Conservation (phyloP, 768 basidiomycete genomes). For the Kwoniella bestiolae region DNA sequence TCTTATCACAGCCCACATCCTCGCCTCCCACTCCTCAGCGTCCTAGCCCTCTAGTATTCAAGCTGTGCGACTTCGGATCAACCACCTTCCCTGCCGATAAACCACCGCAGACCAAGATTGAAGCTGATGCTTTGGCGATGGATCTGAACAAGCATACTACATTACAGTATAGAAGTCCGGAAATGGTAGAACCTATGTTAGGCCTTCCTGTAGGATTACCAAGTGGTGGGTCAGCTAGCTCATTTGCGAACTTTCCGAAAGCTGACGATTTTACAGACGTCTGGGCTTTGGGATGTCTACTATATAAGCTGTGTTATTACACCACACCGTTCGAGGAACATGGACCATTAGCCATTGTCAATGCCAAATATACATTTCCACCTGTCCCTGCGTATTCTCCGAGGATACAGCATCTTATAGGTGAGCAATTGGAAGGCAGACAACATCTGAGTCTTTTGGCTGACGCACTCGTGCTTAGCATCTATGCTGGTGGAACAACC, state of each 20-base stretch:
- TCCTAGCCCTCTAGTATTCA: conserved; percentile 79
- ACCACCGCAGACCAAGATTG: conserved; percentile 76
- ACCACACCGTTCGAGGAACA: conserved; percentile 99
- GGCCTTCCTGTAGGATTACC: conserved; percentile 55
- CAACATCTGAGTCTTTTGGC: conserved; percentile 1
- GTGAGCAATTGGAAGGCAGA: too few species aligned
- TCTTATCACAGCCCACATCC: conserved; percentile 63
- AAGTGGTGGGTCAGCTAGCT: conserved; percentile 41
- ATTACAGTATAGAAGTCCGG: conserved; percentile 95
- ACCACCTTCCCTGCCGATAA: conserved; percentile 72
- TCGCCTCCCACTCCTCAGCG: conserved; percentile 60
- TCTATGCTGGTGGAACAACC: conserved; percentile 95
- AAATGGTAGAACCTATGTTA: conserved; percentile 79
- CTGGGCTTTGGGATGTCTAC: conserved; percentile 94
- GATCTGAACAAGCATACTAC: conserved; percentile 96
- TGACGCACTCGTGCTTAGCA: conserved; percentile 60
- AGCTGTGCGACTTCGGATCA: conserved; percentile 97
- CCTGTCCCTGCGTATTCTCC: conserved; percentile 84
- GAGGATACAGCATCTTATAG: conserved; percentile 79
- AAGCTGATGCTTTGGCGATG: conserved; percentile 82
- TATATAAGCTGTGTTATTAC: conserved; percentile 99
- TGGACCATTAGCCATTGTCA: conserved; percentile 91
- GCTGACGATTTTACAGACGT: conserved; percentile 64
- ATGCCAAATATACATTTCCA: conserved; percentile 91
- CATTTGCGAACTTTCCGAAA: not conserved